Conservation (phyloP, 1,284 basidiomycete genomes). For the Tylopilus sp. region DNA sequence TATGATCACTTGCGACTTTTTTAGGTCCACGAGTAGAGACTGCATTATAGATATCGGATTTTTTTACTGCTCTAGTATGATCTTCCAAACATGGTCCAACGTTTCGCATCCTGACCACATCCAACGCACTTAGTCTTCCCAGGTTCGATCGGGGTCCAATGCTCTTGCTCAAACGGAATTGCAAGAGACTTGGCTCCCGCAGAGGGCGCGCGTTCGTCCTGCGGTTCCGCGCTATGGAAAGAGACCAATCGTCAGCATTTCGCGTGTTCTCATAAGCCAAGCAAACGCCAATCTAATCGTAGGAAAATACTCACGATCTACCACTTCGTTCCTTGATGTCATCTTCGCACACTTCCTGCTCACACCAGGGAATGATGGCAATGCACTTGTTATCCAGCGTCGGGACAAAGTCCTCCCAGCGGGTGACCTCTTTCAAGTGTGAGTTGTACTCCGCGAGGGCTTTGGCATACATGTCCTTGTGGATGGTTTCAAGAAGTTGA, state of each 20-base stretch:
- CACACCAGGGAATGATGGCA: slow-evolving; percentile 95
- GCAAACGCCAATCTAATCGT: not conserved
- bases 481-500: slow-evolving; percentile 81
- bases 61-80: slow-evolving; percentile 51
- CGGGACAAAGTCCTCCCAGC: slow-evolving; percentile 92
- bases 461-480: slow-evolving; percentile 82
- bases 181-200: slow-evolving; percentile 97
- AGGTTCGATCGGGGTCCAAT: slow-evolving; percentile 73
- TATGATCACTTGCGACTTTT: not conserved
- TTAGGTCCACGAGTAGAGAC: not conserved
- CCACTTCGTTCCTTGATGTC: slow-evolving; percentile 96
- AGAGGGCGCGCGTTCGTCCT: slow-evolving; percentile 94
- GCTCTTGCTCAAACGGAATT: slow-evolving; percentile 93
- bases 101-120: slow-evolving; percentile 83
- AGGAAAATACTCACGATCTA: slow-evolving; percentile 63
- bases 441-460: slow-evolving; percentile 78
- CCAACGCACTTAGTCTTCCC: slow-evolving; percentile 84
- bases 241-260: slow-evolving; percentile 8
- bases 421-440: slow-evolving; percentile 72
- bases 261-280: not conserved
- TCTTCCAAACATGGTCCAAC: slow-evolving; percentile 91
- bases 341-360: slow-evolving; percentile 92
- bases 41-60: not conserved
- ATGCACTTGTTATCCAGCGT: slow-evolving; percentile 88
- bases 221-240: slow-evolving; percentile 66